phyloP scores from a whole-genome alignment of 208 protist species.

The Trypanosoma cruzi region DNA sequence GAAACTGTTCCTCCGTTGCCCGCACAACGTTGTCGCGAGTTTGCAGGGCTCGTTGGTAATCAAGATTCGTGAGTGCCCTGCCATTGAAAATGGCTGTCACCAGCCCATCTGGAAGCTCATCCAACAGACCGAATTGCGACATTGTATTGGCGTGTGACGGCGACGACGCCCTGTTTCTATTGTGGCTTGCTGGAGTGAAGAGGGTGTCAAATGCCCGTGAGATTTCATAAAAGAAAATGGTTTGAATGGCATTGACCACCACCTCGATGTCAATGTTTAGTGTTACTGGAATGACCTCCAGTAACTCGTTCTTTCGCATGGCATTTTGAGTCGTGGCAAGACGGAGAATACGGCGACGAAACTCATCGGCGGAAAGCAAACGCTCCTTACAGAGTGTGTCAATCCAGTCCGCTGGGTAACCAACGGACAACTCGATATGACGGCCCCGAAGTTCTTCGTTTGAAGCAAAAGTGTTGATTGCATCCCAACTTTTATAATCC shows the following conservation, averaged over 20 bases:
- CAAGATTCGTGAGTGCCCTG: conserved; percentile 43
- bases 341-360: conserved; percentile 66
- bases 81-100: conserved; percentile 58
- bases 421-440: conserved; percentile 77
- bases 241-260: conserved; percentile 56
- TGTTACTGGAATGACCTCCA: conserved; percentile 82
- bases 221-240: conserved; percentile 79
- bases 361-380: conserved; percentile 61
- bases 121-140: conserved; percentile 43
- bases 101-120: conserved; percentile 67
- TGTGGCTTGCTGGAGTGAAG: conserved; percentile 12
- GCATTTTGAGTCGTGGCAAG: conserved; percentile 63
- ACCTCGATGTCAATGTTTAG: conserved; percentile 80
- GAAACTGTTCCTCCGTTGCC: conserved; percentile 81
- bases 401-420: conserved; percentile 89
- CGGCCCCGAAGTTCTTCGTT: conserved; percentile 28
- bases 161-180: background rate
- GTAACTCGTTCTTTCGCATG: conserved; percentile 61
- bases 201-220: conserved; percentile 66
- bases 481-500: conserved; percentile 1
- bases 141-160: background rate
- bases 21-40: conserved; percentile 82
- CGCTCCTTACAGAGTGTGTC: conserved; percentile 53
- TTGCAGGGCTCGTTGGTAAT: conserved; percentile 79
- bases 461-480: background rate